A percentile compares a stretch with the other conserved stretches of the same genome.
Conservation (phyloP, 2,329 filamentous ascomycete species). For the Gaeumannomyces tritici region DNA sequence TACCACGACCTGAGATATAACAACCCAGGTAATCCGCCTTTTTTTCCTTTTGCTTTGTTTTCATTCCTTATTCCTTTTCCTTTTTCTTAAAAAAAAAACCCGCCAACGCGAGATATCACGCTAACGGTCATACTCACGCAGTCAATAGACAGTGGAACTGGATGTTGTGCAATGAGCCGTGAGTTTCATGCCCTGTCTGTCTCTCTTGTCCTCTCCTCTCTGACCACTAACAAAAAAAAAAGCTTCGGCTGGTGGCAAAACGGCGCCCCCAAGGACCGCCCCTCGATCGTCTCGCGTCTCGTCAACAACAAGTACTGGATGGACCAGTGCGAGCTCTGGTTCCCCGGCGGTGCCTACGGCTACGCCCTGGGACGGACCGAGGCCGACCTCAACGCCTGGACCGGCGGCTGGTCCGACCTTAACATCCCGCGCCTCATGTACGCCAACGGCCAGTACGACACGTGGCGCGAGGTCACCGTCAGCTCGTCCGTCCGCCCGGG, state of each 20-base stretch:
- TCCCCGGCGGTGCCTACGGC: slow-evolving; percentile 29
- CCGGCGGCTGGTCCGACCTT: slow-evolving; percentile 26
- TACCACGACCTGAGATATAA: slow-evolving; percentile 23
- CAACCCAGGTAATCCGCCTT: too few relatives aligned
- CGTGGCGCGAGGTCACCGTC: slow-evolving; percentile 29
- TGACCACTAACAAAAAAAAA: not conserved
- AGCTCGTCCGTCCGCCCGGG: slow-evolving; percentile 26
- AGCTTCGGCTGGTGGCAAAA: slow-evolving; percentile 28
- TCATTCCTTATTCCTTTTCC: too few relatives aligned
- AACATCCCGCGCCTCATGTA: slow-evolving; percentile 27
- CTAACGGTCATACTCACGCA: too few relatives aligned
- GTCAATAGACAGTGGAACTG: slow-evolving; percentile 44
- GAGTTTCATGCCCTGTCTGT: not conserved
- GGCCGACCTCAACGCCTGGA: slow-evolving; percentile 23
- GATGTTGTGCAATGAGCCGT: slow-evolving; percentile 43
- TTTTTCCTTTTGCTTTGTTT: too few relatives aligned
- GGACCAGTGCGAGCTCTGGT: slow-evolving; percentile 32
- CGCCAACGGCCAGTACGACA: slow-evolving; percentile 29
- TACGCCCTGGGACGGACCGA: slow-evolving; percentile 20
- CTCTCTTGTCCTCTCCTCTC: too few relatives aligned
- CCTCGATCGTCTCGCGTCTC: slow-evolving; percentile 31
- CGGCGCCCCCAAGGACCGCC: slow-evolving; percentile 30
- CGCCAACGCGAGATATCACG: too few relatives aligned
- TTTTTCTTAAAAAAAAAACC: too few relatives aligned
- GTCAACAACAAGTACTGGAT: slow-evolving; percentile 27